A percentile compares a stretch with the other conserved stretches of the same genome.
Evolutionary conservation across 768 basidiomycete species (phyloP).

Genomic region (Collybia nuda): DNA sequence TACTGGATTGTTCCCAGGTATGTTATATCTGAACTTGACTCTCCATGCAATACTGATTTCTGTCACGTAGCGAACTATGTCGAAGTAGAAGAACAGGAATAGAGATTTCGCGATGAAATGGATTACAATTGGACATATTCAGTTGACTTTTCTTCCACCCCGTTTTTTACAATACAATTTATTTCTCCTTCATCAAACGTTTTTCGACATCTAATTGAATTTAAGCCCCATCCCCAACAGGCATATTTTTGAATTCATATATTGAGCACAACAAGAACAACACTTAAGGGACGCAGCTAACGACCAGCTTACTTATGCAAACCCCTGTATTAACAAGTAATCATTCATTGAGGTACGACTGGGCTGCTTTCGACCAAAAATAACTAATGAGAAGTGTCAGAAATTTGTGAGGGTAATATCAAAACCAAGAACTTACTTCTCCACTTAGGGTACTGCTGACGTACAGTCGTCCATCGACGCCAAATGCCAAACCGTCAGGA

Average conservation of each 20-base stretch:
- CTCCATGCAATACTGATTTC: conserved; percentile 1
- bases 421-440: conserved; percentile 25
- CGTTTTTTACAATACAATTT: too few species aligned
- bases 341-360: too few species aligned
- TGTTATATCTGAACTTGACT: conserved; percentile 16
- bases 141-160: not conserved
- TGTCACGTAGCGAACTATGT: conserved; percentile 29
- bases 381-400: not conserved
- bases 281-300: too few species aligned
- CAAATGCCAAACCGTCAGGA: conserved; percentile 41
- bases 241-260: too few species aligned
- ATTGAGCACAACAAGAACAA: too few species aligned
- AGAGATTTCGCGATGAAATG: not conserved
- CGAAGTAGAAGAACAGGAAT: conserved; percentile 30
- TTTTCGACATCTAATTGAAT: too few species aligned
- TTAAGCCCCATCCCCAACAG: too few species aligned
- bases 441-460: conserved; percentile 44
- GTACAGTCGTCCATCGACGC: conserved; percentile 29
- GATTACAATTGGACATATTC: not conserved
- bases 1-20: conserved; percentile 76
- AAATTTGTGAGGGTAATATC: not conserved
- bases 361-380: too few species aligned
- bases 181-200: too few species aligned
- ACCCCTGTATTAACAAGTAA: too few species aligned
- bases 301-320: too few species aligned